Percentiles rank a stretch among this genome's conserved stretches.
phyloP scores from a whole-genome alignment of 2,329 filamentous ascomycete genomes.

The Exophiala sp. region DNA sequence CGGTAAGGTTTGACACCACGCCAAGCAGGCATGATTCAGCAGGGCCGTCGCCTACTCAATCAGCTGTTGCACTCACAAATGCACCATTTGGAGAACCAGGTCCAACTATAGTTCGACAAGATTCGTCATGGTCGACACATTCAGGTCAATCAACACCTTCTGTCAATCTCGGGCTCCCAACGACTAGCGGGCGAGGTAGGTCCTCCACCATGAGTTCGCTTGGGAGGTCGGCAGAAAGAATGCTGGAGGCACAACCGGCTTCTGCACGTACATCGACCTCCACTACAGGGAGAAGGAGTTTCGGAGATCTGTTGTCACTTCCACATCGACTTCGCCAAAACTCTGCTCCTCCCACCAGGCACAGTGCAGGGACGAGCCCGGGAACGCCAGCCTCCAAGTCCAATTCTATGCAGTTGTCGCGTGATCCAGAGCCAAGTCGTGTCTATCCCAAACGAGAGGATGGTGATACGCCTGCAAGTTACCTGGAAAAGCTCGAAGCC shows the following conservation, averaged over 20 bases:
- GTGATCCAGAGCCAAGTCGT: constrained; percentile 58
- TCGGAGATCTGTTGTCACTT: constrained; percentile 81
- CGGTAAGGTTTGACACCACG: constrained; percentile 22
- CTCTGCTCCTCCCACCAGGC: constrained; percentile 66
- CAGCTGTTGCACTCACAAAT: constrained; percentile 50
- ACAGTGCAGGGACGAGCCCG: constrained; percentile 59
- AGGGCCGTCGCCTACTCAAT: constrained; percentile 49
- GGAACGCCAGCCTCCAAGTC: constrained; percentile 74
- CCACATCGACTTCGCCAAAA: constrained; percentile 74
- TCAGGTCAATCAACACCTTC: constrained; percentile 60
- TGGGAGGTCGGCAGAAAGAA: constrained; percentile 61
- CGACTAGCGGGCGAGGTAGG: constrained; percentile 64
- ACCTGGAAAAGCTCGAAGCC: constrained; percentile 78
- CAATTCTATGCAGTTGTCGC: constrained; percentile 74
- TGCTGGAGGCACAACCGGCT: constrained; percentile 54
- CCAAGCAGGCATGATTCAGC: constrained; percentile 33
- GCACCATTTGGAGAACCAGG: constrained; percentile 43
- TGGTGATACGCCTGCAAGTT: constrained; percentile 85
- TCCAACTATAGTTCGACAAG: constrained; percentile 53
- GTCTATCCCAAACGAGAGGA: constrained; percentile 75
- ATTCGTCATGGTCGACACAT: constrained; percentile 62
- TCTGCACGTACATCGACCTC: constrained; percentile 73
- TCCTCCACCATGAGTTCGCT: constrained; percentile 89
- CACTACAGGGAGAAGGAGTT: constrained; percentile 81
- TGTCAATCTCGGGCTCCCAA: constrained; percentile 58